A percentile compares a stretch with the other conserved stretches of the same genome.
phyloP scores from a whole-genome alignment of 108 stramenopile species.

The Nannochloropsis granulata region DNA sequence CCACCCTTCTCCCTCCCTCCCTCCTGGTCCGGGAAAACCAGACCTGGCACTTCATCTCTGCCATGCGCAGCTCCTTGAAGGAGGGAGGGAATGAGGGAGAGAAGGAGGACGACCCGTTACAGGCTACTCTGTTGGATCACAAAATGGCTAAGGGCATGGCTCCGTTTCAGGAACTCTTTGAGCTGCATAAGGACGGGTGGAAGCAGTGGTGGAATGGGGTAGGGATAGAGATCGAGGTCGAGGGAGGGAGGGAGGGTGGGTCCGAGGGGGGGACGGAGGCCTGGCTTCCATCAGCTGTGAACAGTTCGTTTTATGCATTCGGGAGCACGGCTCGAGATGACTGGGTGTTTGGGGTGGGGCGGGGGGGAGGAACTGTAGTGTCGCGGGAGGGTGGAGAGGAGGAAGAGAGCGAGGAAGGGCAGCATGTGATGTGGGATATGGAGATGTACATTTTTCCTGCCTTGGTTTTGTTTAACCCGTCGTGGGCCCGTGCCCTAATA shows the following conservation, averaged over 20 bases:
- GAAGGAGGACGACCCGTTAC: background rate
- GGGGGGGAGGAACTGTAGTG: background rate
- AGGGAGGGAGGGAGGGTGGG: background rate
- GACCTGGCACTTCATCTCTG: background rate
- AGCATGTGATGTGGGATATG: slow-evolving; percentile 4
- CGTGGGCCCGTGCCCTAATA: background rate
- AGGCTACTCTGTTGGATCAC: background rate
- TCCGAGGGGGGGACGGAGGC: background rate
- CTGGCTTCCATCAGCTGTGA: background rate
- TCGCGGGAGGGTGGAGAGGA: background rate
- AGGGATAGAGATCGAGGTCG: background rate
- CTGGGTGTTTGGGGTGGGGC: background rate
- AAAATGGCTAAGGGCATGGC: background rate
- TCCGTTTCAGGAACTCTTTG: background rate
- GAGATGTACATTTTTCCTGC: slow-evolving; percentile 11
- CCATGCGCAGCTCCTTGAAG: background rate
- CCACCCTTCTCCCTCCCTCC: background rate
- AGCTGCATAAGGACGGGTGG: background rate
- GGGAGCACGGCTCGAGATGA: background rate
- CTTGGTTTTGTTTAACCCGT: background rate
- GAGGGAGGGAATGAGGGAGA: background rate
- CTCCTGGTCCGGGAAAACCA: background rate
- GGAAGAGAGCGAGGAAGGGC: background rate
- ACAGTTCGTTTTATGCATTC: background rate
- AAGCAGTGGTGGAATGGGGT: background rate